Base-by-base conservation (phyloP, 495 filamentous ascomycete genomes). In the Annulohypoxylon moriforme region DNA sequence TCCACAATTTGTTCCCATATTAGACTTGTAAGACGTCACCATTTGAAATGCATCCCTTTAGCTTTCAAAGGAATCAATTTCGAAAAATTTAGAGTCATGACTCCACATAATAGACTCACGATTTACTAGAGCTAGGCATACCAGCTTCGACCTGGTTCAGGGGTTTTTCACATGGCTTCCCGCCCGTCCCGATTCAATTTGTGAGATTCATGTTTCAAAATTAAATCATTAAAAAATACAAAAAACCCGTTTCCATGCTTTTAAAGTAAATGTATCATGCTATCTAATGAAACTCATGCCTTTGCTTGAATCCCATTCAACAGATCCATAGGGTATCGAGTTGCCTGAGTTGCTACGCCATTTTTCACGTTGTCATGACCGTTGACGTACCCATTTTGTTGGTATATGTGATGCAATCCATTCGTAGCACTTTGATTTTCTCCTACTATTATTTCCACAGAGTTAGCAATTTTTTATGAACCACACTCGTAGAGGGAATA, bases 231-330 rank as follows among this genome's bases (percentile, higher is more conserved):
- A 38, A 13, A 38, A 11, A n/a, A n/a, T n/a, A n/a, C n/a, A n/a
- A n/a, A n/a, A n/a, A n/a, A n/a, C n/a, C n/a, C n/a, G n/a, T n/a
- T 38, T 38, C 13, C 34, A 10, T 10, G 3, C 9, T 13, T 38
- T 38, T 38, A 3, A 38, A 38, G 34, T 13, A 38, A 10, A 38
- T 10, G 9, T 13, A 13, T 38, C 34, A 10, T 9, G 2, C 13
- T 38, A 38, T 10, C 9, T 38, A 38, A 38, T 38, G 8, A 38
- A 38, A 9, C 34, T 64, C 47, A 74, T 9, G 74, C 74, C 68
- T 74, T 64, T 1, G 74, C 71, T 46, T 60, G 68, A 25, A 76
- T 74, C 4, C 58, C 64, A 24, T 67, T 55, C 1, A 49, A 20
- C 0, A 58, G 46, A 71, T 76, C 60, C 31, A 60, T 24, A 4